Evolutionary conservation across 352 stramenopile genomes (phyloP).

Genomic region (Blastocystis sp.): DNA sequence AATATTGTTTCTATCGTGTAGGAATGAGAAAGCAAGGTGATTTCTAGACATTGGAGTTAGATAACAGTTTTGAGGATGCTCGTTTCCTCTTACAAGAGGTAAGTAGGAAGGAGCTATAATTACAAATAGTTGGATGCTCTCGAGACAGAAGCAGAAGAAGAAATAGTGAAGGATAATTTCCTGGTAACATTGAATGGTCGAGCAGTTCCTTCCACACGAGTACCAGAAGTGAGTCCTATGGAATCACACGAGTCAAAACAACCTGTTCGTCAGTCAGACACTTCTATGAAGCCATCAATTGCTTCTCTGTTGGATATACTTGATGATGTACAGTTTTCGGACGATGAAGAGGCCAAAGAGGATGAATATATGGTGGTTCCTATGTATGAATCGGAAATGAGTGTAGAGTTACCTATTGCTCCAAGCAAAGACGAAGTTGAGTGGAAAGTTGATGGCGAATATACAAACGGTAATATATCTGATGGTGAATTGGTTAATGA

Average conservation of each 20-base stretch:
- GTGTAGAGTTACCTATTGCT: neutral
- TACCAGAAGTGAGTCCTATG: neutral
- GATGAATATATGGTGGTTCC: conserved; percentile 37
- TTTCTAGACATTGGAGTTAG: conserved; percentile 13
- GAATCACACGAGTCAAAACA: neutral
- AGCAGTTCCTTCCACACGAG: neutral
- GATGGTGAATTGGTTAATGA: neutral
- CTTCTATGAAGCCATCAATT: neutral
- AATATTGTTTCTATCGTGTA: conserved; percentile 43
- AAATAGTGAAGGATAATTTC: neutral
- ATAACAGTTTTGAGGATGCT: conserved; percentile 22
- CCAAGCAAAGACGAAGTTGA: conserved; percentile 32
- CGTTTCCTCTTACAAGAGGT: neutral
- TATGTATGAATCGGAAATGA: neutral
- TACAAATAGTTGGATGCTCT: neutral
- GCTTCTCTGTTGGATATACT: neutral
- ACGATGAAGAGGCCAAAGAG: neutral
- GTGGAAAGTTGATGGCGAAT: neutral
- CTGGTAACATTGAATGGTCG: neutral
- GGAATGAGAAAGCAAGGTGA: neutral
- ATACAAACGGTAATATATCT: neutral
- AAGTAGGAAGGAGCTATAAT: neutral
- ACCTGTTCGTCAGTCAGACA: neutral
- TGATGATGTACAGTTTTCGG: neutral
- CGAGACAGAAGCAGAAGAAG: neutral